Percentiles rank a stretch among this genome's conserved stretches.
phyloP scores from a whole-genome alignment of 1,284 basidiomycete species.

The Lentinula novae-zelandiae region DNA sequence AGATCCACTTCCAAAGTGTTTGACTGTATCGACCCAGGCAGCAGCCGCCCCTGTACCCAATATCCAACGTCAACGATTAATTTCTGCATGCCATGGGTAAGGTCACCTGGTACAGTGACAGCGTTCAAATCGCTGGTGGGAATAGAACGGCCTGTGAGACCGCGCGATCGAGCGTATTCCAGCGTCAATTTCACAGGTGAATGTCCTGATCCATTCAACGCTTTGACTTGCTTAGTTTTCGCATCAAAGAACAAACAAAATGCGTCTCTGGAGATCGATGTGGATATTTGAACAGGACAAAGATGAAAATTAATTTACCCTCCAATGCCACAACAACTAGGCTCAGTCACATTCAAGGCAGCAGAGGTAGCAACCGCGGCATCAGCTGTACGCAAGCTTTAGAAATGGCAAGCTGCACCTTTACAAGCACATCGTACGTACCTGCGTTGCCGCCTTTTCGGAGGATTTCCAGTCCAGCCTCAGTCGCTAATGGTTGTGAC shows the following conservation, averaged over 20 bases:
- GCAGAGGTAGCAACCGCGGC: conserved; percentile 81
- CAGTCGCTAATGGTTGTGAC: conserved; percentile 88
- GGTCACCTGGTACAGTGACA: conserved; percentile 84
- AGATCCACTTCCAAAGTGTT: conserved; percentile 81
- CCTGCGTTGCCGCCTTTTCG: conserved; percentile 91
- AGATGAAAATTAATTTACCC: conserved; percentile 45
- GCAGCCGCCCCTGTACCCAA: conserved; percentile 72
- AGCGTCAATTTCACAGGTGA: conserved; percentile 80
- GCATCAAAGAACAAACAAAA: conserved; percentile 93
- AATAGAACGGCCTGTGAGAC: conserved; percentile 65
- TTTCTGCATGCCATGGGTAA: not conserved
- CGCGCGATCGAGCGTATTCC: conserved; percentile 68
- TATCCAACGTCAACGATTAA: not conserved
- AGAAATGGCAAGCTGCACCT: not conserved
- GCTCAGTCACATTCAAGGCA: conserved; percentile 87
- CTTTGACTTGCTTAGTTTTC: conserved; percentile 74
- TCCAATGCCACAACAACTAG: conserved; percentile 77
- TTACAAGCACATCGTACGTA: conserved; percentile 43
- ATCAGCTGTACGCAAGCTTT: conserved; percentile 42
- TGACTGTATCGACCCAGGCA: conserved; percentile 89
- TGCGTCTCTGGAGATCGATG: conserved; percentile 59
- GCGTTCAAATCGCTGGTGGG: conserved; percentile 77
- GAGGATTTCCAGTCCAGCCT: conserved; percentile 87
- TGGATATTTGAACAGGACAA: not conserved
- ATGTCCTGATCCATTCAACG: conserved; percentile 83